Evolutionary conservation across 1,139 yeast genomes (phyloP).

Genomic region (Magnusiomyces sp.): DNA sequence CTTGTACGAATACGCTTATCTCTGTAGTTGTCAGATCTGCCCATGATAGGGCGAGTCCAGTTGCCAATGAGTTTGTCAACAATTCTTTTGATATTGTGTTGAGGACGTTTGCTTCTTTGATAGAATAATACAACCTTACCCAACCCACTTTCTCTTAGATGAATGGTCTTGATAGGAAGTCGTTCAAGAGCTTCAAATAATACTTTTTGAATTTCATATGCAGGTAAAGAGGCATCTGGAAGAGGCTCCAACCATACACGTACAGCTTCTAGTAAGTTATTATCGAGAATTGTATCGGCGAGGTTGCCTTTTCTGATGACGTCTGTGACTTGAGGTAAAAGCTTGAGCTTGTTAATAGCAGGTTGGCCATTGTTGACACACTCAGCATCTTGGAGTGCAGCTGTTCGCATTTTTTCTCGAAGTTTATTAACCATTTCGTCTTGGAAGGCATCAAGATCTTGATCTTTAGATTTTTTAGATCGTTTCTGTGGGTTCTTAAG

Average conservation of each 20-base stretch:
- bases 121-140: slow-evolving; percentile 93
- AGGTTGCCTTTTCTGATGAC: slow-evolving; percentile 74
- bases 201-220: slow-evolving; percentile 89
- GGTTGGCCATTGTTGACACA: slow-evolving; percentile 57
- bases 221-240: slow-evolving; percentile 96
- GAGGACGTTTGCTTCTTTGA: slow-evolving; percentile 85
- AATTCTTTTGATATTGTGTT: slow-evolving; percentile 70
- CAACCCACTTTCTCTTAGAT: slow-evolving; percentile 85
- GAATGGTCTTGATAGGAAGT: slow-evolving; percentile 91
- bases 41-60: slow-evolving; percentile 98
- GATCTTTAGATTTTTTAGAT: slow-evolving; percentile 63
- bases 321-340: slow-evolving; percentile 70
- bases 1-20: slow-evolving; percentile 70
- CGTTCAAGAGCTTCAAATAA: slow-evolving; percentile 64
- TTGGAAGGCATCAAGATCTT: slow-evolving; percentile 88
- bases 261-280: slow-evolving; percentile 86
- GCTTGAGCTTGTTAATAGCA: slow-evolving; percentile 77
- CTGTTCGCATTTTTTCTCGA: slow-evolving; percentile 86
- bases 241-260: slow-evolving; percentile 97
- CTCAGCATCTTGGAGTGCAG: slow-evolving; percentile 87
- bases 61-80: slow-evolving; percentile 90
- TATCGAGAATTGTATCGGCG: slow-evolving; percentile 86
- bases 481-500: slow-evolving; percentile 44
- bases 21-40: slow-evolving; percentile 88
- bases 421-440: slow-evolving; percentile 80